Base-by-base conservation (phyloP, 345 rosid genomes). In the Eutrema japonicum region DNA sequence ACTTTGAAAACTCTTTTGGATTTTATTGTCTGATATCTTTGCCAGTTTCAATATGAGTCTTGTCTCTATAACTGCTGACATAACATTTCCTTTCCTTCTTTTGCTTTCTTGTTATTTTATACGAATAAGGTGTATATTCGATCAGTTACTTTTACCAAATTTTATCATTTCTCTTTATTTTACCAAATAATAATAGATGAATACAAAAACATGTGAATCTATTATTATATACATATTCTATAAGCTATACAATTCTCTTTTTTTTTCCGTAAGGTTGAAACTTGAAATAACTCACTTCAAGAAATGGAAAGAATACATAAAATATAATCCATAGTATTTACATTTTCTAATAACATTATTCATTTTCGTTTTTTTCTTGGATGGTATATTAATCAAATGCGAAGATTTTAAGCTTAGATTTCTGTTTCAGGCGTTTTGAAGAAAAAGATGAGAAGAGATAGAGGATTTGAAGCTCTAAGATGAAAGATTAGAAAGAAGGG, bases 381-480 rank as follows among this genome's bases (percentile, higher is more conserved):
- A 35, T 46, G 38, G 41, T 50, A 3, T 40, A 8, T 40, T 40
- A 38, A 30, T 27, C 5, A n/a, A 58, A 46, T n/a, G 13, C 29
- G 22, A 70, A 46, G 6, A 46, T 10, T 27, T 47, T 10, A 71
- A 29, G 11, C 37, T 22, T 68, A 27, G 12, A 22, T 62, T 60
- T 54, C 22, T 64, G 51, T 69, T 66, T 82, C 93, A 91, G 98
- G 85, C 10, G 71, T 12, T 72, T 42, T 75, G 80, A 72, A 75
- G 84, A 78, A 79, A 65, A 78, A 68, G 52, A 87, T 64, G 86
- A 89, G 79, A 85, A 81, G 81, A 77, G 83, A 71, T 68, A 72
- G 60, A 66, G 86, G 84, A 41, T 71, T 79, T 69, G 87, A 70
- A 80, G 83, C 75, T 11, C 56, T 57, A 76, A 83, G 89, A 77